These are phyloP conservation scores for Penicillium crystallinum DNA, from an alignment of 495 filamentous ascomycete species.

Conservation along the genomic window DNA sequence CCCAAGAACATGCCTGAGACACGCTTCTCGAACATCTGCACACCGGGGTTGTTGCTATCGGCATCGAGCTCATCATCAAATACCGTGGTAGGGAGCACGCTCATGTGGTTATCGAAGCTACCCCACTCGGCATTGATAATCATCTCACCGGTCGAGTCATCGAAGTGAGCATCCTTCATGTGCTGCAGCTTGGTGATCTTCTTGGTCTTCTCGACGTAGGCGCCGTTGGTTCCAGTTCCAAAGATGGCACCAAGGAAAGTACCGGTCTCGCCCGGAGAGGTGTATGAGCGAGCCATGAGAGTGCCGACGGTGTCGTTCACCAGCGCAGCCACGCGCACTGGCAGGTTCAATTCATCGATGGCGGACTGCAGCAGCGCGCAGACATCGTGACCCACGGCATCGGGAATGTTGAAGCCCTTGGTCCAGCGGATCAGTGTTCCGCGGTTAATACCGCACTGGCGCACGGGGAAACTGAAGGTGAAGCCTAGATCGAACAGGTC, in stretches of 20 bases:
- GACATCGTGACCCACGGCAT: conserved; percentile 90
- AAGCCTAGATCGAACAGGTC: conserved; percentile 88
- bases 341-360: conserved; percentile 79
- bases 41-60: conserved; percentile 82
- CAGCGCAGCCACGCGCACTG: conserved; percentile 86
- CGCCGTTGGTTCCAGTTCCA: conserved; percentile 92
- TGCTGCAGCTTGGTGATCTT: conserved; percentile 44
- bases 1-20: conserved; percentile 98
- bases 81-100: conserved; percentile 74
- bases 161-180: conserved; percentile 55
- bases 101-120: conserved; percentile 91
- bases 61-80: conserved; percentile 78
- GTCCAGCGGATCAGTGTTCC: conserved; percentile 94
- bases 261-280: conserved; percentile 79
- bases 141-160: conserved; percentile 85
- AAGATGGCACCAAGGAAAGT: conserved; percentile 86
- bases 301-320: conserved; percentile 98
- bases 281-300: conserved; percentile 94
- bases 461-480: conserved; percentile 95
- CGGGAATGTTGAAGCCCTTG: conserved; percentile 93
- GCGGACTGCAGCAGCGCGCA: conserved; percentile 86
- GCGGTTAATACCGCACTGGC: conserved; percentile 89
- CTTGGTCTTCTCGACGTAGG: conserved; percentile 63
- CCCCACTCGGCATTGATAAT: conserved; percentile 99
- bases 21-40: conserved; percentile 99